Evolutionary conservation across 345 rosid genomes (phyloP), one percentile per base, ranked within the genome.

Genomic region (Aquilaria yunnanensis): DNA sequence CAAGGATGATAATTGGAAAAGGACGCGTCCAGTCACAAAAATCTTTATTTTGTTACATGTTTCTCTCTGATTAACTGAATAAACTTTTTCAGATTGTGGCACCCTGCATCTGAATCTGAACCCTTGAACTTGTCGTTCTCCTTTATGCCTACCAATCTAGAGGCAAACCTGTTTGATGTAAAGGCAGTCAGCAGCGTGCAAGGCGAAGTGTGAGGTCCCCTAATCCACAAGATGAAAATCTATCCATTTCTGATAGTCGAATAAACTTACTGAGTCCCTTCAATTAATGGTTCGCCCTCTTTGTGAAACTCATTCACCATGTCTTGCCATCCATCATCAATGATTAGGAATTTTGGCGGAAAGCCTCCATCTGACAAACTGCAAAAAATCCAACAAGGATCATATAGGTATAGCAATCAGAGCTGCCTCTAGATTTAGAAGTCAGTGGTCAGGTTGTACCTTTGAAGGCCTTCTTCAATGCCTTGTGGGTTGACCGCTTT

Each of bases 281-380:
- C 77, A 29, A 68, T 49, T 9, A 29, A 72, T 3, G 72, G 59
- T 66, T 78, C 75, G 1, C 85, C 77, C 12, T 74, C 75, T 54
- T 74, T 72, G 9, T 6, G 12, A 54, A 80, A 78, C 54, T 74
- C 85, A 56, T 81, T 79, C 34, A 41, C 54, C 5, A 75, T 72
- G 1, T 77, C 76, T 85, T 85, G 90, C 88, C 94, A 85, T 60
- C 87, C 87, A 65, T 87, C 90, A 60, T 87, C 94, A 3, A 87
- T 73, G 51, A 87, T 77, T 30, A 87, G 70, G 71, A 81, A 83
- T 58, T 71, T 84, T 2, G 88, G 86, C 6, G 82, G 54, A 61
- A 72, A 76, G 31, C 83, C 83, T 63, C 86, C 88, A 45, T 80
- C 81, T 9, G 32, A 62, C 41, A 85, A 74, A 58, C 90, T 87